Evolutionary conservation across 1,284 basidiomycete genomes (phyloP), one percentile per base, ranked within the genome.

Genomic region (Schizophyllum amplum): DNA sequence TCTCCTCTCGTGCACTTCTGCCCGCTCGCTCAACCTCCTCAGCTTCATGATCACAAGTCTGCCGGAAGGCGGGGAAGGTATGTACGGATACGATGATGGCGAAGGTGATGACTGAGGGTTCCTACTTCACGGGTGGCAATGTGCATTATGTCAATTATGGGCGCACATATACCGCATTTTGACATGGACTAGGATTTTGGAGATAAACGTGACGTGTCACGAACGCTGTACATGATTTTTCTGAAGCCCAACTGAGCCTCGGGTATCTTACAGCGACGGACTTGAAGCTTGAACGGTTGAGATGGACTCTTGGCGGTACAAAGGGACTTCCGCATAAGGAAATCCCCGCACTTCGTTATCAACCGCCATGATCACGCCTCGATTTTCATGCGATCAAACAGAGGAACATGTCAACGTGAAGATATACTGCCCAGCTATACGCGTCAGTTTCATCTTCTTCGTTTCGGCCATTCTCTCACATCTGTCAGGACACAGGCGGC

Each of bases 1-100:
- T 55, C 52, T 56, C 60, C 60, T 21, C 24, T 56, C 26, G 59
- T 47, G 47, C 24, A 4, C n/a, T n/a, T 51, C 52, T 60, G 24
- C 22, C 51, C 61, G 20, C 46, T 59, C 59, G 15, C 59, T 50
- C 23, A 52, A 22, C 25, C 27, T 49, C 53, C 56, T 13, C 52
- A 92, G 90, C 61, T 92, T 85, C 65, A 83, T 90, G 48, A 84
- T 93, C 11, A 82, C 87, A 63, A 78, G 84, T 59, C 71, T 94
- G 55, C 86, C 90, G 0, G 89, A 94, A 67, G 87, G 90, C 23
- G 86, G 85, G 7, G 73, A 82, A 65, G 87, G 87, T 17, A 68
- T 72, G 59, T 75, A 77, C 57, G 83, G 84, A 13, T 81, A 80
- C 62, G 87, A 90, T 61, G 86, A 90, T 57, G 87, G 87, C 2